A percentile compares a stretch with the other conserved stretches of the same genome.
Conservation (phyloP, 1,139 yeast genomes). For the Yamadazyma jaroonii region DNA sequence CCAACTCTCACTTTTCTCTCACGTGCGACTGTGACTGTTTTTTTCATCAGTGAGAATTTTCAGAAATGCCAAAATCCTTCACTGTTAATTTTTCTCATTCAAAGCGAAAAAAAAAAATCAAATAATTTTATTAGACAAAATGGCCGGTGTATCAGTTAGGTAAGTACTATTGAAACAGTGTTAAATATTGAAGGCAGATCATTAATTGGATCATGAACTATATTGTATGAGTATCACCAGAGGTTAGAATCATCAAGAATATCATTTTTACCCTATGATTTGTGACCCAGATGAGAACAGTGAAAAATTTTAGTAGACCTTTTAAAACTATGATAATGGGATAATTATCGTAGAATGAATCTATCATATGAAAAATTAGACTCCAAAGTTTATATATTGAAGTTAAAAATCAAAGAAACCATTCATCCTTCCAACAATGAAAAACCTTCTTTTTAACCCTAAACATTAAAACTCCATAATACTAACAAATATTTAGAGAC, state of each 20-base stretch:
- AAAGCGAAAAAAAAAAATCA: constrained; percentile 14
- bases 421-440: neutral
- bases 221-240: no score
- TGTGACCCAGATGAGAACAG: no score
- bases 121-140: constrained; percentile 27
- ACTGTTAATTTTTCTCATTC: constrained; percentile 1
- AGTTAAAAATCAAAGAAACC: neutral
- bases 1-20: constrained; percentile 7
- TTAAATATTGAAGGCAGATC: no score
- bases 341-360: no score
- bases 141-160: constrained; percentile 99
- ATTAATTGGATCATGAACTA: no score
- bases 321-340: no score
- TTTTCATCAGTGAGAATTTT: constrained; percentile 3
- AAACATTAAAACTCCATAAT: constrained; percentile 1
- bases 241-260: no score
- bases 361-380: no score
- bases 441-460: neutral
- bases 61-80: constrained; percentile 5
- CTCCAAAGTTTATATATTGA: no score
- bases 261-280: no score
- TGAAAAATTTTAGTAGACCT: no score
- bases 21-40: constrained; percentile 29
- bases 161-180: constrained; percentile 42
- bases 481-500: constrained; percentile 68